Base-by-base conservation (phyloP, 2,329 filamentous ascomycete genomes). In the Penicillium sp. region DNA sequence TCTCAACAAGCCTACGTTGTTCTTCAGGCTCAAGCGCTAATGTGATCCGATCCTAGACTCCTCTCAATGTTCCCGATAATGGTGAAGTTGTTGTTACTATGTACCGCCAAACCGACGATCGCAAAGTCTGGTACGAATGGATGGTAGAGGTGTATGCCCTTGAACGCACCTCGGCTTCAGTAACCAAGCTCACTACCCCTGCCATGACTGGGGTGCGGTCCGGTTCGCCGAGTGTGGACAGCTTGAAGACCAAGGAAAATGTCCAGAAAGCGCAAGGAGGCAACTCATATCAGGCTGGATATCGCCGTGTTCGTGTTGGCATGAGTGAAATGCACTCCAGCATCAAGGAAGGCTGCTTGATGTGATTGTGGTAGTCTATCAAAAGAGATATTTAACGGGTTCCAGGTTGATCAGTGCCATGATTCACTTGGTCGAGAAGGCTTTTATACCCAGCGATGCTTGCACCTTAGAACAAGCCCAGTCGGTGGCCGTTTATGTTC, bases 121-220 rank as follows among this genome's bases (percentile, higher is more conserved):
- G 90, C 39, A 96, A 91, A 75, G 95, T 99, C 7, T 99, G 95
- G 96, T 99, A 99, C 75, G 95, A 99, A 75, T 99, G 95, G 95
- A 83, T 95, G 61, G 88, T 97, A 2, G 95, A 98, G 75, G 91
- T 90, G 11, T 97, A 88, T 75, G 84, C 73, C 25, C 58, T 75
- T 14, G 73, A 76, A 61, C 67, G 62, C 20, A 65, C 51, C 34
- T 47, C 62, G 11, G 59, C 66, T 45, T n/a, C 65, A 20, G 38
- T 57, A 6, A 41, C 59, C 34, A 56, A 63, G 48, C 47, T 63
- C 47, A 55, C 63, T 28, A 66, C 65, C 12, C 71, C 72, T 11
- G 59, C 70, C 34, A 70, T 74, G 71, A 74, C 69, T 53, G 73
- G 72, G 54, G 70, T 67, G 14, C 68, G 67, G 47, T 63, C 64